Conservation (phyloP, 2,329 filamentous ascomycete species). For the Fusarium tuaranense region DNA sequence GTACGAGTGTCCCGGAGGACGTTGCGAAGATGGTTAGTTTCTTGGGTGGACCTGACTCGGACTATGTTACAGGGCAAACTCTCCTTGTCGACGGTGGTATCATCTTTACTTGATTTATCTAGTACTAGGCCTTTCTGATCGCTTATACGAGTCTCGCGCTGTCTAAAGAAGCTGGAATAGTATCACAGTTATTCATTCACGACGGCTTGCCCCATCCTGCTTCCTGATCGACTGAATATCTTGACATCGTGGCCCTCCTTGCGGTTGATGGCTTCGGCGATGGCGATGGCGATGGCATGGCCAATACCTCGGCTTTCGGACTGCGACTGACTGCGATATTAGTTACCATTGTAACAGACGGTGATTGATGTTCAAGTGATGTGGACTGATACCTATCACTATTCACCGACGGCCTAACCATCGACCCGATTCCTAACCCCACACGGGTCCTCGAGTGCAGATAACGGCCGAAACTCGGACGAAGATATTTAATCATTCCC, state of each 20-base stretch:
- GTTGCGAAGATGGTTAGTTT: conserved; percentile 73
- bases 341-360: not conserved
- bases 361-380: not conserved
- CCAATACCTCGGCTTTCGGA: not conserved
- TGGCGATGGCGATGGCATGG: not conserved
- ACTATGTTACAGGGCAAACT: conserved; percentile 76
- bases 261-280: not conserved
- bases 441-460: not conserved
- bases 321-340: not conserved
- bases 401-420: not conserved
- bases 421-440: not conserved
- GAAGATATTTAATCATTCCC: not conserved
- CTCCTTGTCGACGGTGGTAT: conserved; percentile 72
- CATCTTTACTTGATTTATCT: conserved; percentile 53
- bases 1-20: conserved; percentile 71
- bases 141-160: not conserved
- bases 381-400: not conserved
- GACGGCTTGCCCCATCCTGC: not conserved
- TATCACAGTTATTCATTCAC: not conserved
- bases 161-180: not conserved
- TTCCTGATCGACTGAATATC: not conserved
- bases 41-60: conserved; percentile 67
- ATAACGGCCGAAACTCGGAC: not conserved
- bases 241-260: not conserved
- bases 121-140: not conserved